Percentiles rank a stretch among this genome's conserved stretches.
Conservation (phyloP, 2,329 filamentous ascomycete genomes). For the Allantophomopsis lycopodina region DNA sequence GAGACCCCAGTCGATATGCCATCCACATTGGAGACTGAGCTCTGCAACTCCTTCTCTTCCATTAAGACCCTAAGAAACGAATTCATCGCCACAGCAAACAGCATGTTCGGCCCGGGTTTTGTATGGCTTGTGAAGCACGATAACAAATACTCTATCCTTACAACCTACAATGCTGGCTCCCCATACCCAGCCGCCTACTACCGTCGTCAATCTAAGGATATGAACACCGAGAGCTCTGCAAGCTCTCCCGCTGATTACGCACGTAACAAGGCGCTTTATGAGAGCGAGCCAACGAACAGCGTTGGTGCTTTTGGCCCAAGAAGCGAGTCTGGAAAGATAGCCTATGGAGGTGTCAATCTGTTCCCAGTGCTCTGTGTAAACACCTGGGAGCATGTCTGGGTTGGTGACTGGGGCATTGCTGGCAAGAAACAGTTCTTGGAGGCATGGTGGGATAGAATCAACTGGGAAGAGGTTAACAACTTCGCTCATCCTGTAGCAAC, state of each 20-base stretch:
- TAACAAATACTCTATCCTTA: conserved; percentile 50
- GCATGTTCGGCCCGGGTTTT: conserved; percentile 96
- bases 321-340: conserved; percentile 22
- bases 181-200: conserved; percentile 79
- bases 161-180: conserved; percentile 83
- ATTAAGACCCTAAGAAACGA: conserved; percentile 70
- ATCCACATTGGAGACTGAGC: conserved; percentile 36
- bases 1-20: conserved; percentile 36
- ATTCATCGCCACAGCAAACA: conserved; percentile 65
- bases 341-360: conserved; percentile 54
- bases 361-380: conserved; percentile 79
- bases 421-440: conserved; percentile 68
- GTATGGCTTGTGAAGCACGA: conserved; percentile 70
- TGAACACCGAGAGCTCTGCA: conserved; percentile 43
- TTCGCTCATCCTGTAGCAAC: conserved; percentile 3
- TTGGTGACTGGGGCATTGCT: conserved; percentile 62
- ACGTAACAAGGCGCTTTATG: conserved; percentile 20
- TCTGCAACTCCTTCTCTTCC: conserved; percentile 65
- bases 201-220: conserved; percentile 51
- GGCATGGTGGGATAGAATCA: conserved; percentile 76
- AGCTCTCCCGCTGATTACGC: conserved; percentile 22
- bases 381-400: conserved; percentile 91
- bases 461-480: conserved; percentile 63
- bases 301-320: conserved; percentile 17
- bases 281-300: conserved; percentile 16